Percentiles rank a stretch among this genome's conserved stretches.
These are phyloP conservation scores for Russula olivacea DNA, from an alignment of 768 basidiomycete species.

Conservation along the genomic window DNA sequence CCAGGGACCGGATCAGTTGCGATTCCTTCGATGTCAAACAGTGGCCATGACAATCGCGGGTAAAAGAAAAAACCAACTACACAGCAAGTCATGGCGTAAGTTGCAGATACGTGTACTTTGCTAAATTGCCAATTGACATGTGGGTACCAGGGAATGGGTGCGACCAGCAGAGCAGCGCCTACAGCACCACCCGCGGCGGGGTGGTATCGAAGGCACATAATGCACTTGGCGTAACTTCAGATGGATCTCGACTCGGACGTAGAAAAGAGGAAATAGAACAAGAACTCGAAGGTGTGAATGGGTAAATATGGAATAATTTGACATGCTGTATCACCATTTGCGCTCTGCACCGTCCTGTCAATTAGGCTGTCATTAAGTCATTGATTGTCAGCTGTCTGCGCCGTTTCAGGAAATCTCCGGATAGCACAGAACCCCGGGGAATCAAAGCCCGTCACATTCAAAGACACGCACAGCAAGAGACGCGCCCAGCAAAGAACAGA, in stretches of 20 bases:
- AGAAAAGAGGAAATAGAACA: background rate
- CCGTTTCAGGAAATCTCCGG: background rate
- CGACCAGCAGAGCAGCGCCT: background rate
- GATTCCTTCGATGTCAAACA: too few species aligned
- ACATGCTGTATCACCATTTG: too few species aligned
- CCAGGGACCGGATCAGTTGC: too few species aligned
- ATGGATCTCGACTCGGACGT: background rate
- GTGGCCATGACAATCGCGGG: too few species aligned
- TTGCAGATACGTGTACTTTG: too few species aligned
- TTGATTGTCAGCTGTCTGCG: background rate
- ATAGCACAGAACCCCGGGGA: background rate
- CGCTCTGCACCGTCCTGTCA: too few species aligned
- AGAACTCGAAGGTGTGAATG: too few species aligned
- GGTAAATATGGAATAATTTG: background rate
- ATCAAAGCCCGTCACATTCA: background rate
- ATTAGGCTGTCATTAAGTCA: too few species aligned
- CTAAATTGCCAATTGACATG: too few species aligned
- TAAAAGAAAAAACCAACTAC: too few species aligned
- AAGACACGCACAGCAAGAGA: conserved; percentile 8
- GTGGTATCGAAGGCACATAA: background rate
- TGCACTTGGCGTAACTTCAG: background rate
- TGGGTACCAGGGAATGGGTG: background rate
- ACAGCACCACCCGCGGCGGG: background rate
- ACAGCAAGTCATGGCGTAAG: too few species aligned
- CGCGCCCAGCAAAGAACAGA: background rate